Base-by-base conservation (phyloP, 768 basidiomycete species). In the Phaffia australis region DNA sequence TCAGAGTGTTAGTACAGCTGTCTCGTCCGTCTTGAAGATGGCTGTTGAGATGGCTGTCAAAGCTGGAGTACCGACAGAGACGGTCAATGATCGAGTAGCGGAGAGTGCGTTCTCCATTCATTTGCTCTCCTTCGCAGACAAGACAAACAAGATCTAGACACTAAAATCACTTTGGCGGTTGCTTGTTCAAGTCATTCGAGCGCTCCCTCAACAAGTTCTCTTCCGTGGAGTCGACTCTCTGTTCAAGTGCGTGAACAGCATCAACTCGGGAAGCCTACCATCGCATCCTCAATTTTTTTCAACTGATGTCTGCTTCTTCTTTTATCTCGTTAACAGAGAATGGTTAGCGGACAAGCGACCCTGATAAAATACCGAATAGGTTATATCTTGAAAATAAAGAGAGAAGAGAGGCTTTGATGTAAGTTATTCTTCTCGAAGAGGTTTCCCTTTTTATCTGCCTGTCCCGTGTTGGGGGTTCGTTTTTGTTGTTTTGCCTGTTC, bases 151-250 rank as follows among this genome's bases (percentile, higher is more conserved):
- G 46, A 6, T 9, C 25, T 25, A 8, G 14, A 46, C 15, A 42
- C 49, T 51, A 23, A 48, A 14, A 19, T 5, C 11, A 42, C 48
- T 23, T 46, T 7, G 6, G 11, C 25, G 51, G 4, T 63, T 52
- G 16, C 42, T 25, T 35, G 21, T 35, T 56, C 15, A 55, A 67
- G 66, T 99, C 71, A 87, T 99, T 68, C 81, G 89, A 73, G 87
- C 84, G 73, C 74, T 99, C 69, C 94, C 95, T 42, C 84, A 85
- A 35, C 87, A 89, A 74, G 79, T 94, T 71, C 82, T 93, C 69
- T 88, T 89, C 78, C 89, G 89, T 78, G 89, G 88, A 73, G 76
- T 97, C 75, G 95, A 99, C 77, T 88, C 88, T 35, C 88, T 97
- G 72, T 97, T 92, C 79, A 42, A 42, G 35, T 42, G 11, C 35